Conservation (phyloP, 257 asterid species). For the Cruciata laevipes region DNA sequence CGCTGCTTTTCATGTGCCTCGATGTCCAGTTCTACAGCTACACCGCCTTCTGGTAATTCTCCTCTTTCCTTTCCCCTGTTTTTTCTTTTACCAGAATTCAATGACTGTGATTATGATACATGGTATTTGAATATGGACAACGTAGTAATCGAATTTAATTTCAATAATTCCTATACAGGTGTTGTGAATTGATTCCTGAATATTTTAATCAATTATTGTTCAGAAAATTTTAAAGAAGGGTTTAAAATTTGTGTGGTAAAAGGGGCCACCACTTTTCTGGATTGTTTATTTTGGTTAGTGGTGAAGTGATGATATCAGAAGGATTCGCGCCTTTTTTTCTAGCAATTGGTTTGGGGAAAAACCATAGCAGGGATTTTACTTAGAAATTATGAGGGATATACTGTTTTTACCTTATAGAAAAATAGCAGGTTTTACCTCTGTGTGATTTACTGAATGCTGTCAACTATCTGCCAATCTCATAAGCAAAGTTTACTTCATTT, state of each 20-base stretch:
- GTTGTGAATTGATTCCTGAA: background rate
- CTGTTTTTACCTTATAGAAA: too few species aligned
- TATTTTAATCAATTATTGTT: background rate
- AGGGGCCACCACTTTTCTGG: constrained; percentile 1
- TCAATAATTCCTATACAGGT: background rate
- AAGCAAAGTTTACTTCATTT: background rate
- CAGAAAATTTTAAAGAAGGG: background rate
- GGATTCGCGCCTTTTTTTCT: background rate
- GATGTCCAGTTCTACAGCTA: constrained; percentile 85
- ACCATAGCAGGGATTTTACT: background rate
- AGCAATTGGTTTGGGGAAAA: background rate
- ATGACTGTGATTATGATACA: background rate
- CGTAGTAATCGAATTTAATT: background rate
- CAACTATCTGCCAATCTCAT: too few species aligned
- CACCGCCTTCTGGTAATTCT: constrained; percentile 87
- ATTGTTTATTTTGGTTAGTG: background rate
- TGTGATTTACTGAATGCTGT: background rate
- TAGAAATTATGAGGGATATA: too few species aligned
- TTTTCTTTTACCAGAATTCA: background rate
- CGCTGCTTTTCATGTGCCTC: constrained; percentile 91
- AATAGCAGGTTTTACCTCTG: too few species aligned
- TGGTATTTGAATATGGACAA: constrained; percentile 1
- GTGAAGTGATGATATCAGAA: background rate
- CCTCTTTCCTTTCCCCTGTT: background rate
- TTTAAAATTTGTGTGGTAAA: background rate